phyloP scores from a whole-genome alignment of 139 green algal genomes.

The Chlorella sp. region DNA sequence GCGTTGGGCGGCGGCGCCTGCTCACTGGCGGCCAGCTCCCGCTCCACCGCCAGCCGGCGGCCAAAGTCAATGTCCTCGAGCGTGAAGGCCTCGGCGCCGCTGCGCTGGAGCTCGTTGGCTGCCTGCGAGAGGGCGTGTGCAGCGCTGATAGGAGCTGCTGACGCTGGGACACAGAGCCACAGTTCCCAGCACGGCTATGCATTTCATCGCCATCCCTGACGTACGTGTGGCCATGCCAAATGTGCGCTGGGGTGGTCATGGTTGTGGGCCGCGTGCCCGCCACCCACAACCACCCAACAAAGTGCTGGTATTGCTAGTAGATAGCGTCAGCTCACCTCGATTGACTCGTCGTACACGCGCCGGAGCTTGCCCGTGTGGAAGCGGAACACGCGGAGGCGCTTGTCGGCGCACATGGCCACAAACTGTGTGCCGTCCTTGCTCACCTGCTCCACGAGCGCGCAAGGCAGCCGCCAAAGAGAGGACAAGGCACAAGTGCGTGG shows the following conservation, averaged over 20 bases:
- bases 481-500: not conserved
- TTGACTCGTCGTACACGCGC: constrained; percentile 79
- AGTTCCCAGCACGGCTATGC: too few species aligned
- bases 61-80: constrained; percentile 94
- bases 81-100: constrained; percentile 19
- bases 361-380: constrained; percentile 83
- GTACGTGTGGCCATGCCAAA: too few species aligned
- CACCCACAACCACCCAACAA: too few species aligned
- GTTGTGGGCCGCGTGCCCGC: too few species aligned
- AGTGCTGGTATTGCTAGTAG: too few species aligned
- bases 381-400: constrained; percentile 80
- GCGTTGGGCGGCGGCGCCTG: constrained; percentile 57
- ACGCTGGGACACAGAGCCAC: too few species aligned
- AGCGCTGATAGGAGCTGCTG: too few species aligned
- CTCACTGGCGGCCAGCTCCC: constrained; percentile 10
- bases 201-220: too few species aligned
- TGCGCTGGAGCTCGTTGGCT: constrained; percentile 75
- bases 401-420: constrained; percentile 64
- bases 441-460: too few species aligned
- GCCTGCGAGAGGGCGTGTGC: constrained; percentile 37
- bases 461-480: not conserved
- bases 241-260: too few species aligned
- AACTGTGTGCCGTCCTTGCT: constrained; percentile 79
- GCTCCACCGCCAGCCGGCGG: constrained; percentile 22
- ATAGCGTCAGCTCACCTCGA: constrained; percentile 36